phyloP scores from a whole-genome alignment of 305 asterid species.

The Fraxinus paxiana region DNA sequence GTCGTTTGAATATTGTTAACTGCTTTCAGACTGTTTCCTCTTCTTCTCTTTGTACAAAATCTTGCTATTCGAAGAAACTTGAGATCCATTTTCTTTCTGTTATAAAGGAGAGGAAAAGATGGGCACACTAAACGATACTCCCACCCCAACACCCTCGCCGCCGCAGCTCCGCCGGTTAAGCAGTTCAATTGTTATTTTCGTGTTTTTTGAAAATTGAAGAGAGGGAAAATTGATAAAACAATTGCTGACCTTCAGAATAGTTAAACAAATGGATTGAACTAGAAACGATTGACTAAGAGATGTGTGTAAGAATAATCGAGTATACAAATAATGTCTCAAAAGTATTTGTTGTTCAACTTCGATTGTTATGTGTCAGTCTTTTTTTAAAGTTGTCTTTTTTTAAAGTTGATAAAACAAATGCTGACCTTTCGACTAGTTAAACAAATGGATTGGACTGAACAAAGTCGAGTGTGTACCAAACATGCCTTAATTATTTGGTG shows the following conservation, averaged over 20 bases:
- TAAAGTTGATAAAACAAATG: too few species aligned
- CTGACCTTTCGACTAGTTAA: background rate
- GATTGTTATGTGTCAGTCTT: background rate
- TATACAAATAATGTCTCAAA: background rate
- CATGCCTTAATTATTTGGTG: background rate
- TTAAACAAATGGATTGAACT: background rate
- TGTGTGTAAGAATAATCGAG: background rate
- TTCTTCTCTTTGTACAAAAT: slow-evolving; percentile 24
- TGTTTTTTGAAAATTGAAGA: background rate
- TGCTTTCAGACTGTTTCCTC: slow-evolving; percentile 20
- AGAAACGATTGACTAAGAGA: background rate
- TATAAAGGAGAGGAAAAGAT: slow-evolving; percentile 19
- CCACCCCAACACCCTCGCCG: slow-evolving; percentile 39
- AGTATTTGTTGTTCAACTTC: background rate
- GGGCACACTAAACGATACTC: slow-evolving; percentile 34
- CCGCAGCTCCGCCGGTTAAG: slow-evolving; percentile 37
- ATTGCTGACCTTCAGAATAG: background rate
- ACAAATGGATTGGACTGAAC: too few species aligned
- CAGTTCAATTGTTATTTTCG: slow-evolving; percentile 24
- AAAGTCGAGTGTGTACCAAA: background rate
- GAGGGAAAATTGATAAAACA: background rate
- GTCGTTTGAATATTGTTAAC: slow-evolving; percentile 32
- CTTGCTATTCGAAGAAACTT: slow-evolving; percentile 13
- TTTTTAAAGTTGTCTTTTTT: background rate
- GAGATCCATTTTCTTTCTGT: background rate